Percentiles rank a stretch among this genome's conserved stretches.
phyloP scores from a whole-genome alignment of 306 rosid species.

The Hippophae tibetana region DNA sequence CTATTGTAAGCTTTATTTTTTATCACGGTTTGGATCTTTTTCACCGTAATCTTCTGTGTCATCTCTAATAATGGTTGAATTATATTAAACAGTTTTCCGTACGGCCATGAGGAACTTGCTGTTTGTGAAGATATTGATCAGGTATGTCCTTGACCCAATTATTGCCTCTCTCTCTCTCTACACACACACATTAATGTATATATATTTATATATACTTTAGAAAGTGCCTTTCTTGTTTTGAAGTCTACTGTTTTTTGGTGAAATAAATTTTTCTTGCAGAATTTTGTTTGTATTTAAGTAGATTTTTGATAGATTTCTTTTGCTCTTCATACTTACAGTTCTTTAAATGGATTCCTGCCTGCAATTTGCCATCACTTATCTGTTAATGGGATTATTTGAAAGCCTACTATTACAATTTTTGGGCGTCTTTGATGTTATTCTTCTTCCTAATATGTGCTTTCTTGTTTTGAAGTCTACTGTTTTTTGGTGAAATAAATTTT shows the following conservation, averaged over 20 bases:
- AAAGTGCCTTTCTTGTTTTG: too few relatives aligned
- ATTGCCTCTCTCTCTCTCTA: background rate
- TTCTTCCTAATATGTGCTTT: too few relatives aligned
- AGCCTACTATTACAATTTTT: background rate
- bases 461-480: too few relatives aligned
- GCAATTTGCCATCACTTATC: background rate
- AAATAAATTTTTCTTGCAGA: too few relatives aligned
- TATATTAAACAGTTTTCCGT: conserved; percentile 60
- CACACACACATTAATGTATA: too few relatives aligned
- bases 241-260: too few relatives aligned
- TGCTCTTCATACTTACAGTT: background rate
- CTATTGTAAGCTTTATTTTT: conserved; percentile 58
- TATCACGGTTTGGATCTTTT: conserved; percentile 2
- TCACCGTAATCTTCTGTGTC: conserved; percentile 5
- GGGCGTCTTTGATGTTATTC: too few relatives aligned
- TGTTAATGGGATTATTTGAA: background rate
- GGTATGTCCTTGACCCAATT: conserved; percentile 37
- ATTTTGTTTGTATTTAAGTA: too few relatives aligned
- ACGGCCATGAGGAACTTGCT: conserved; percentile 95
- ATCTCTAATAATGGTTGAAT: conserved; percentile 13
- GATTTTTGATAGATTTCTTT: background rate
- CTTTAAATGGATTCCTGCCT: background rate
- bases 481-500: too few relatives aligned
- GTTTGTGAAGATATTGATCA: conserved; percentile 94
- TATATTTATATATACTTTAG: too few relatives aligned